These are phyloP conservation scores for Cucurbita moschata DNA, from an alignment of 306 rosid species.

Conservation along the genomic window DNA sequence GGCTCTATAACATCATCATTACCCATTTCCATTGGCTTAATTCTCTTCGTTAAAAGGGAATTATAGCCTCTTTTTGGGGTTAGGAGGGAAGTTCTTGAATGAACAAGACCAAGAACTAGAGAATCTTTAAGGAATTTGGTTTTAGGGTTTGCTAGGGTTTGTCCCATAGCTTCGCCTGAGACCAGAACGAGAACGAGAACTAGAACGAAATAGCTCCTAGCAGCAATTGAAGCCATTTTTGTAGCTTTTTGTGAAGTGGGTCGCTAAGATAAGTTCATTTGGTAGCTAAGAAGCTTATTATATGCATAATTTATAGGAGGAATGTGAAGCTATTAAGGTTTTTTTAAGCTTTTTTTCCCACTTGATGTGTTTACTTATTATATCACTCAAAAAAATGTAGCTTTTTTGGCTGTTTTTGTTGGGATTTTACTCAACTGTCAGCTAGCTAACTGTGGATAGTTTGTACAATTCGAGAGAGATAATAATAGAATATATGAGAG, in stretches of 20 bases:
- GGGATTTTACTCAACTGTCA: neutral
- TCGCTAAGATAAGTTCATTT: neutral
- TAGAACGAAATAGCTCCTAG: neutral
- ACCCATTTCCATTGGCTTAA: slow-evolving; percentile 2
- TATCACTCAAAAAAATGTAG: too few relatives aligned
- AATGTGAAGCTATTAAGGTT: neutral
- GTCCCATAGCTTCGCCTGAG: neutral
- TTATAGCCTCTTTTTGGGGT: slow-evolving; percentile 9
- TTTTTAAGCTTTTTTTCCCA: too few relatives aligned
- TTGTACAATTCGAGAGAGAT: neutral
- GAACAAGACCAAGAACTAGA: slow-evolving; percentile 23
- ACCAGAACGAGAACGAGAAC: neutral
- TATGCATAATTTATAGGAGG: neutral
- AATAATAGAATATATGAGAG: neutral
- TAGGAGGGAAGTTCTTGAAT: slow-evolving; percentile 18
- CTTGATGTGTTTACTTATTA: too few relatives aligned
- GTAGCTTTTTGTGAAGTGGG: neutral
- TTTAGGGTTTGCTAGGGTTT: slow-evolving; percentile 5
- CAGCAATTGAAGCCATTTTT: neutral
- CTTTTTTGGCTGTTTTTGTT: neutral
- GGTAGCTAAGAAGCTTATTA: neutral
- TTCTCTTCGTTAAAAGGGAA: slow-evolving; percentile 2
- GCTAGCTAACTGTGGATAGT: neutral
- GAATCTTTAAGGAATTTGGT: neutral
- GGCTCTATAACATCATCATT: slow-evolving; percentile 21